Conservation (phyloP, 345 rosid genomes). For the Heritiera littoralis region DNA sequence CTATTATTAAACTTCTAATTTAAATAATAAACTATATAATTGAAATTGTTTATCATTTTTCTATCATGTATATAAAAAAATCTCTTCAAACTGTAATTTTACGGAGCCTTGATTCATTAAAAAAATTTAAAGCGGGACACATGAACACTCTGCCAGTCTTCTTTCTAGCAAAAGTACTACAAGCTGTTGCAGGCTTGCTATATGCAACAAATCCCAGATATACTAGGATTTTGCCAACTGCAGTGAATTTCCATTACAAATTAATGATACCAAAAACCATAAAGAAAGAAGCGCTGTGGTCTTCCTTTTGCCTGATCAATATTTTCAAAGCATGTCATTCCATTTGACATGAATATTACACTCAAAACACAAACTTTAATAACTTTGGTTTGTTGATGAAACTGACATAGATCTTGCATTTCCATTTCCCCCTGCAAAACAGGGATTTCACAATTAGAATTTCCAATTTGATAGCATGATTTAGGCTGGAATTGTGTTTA, state of each 20-base stretch:
- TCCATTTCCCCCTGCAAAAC: constrained; percentile 9
- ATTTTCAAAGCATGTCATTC: neutral
- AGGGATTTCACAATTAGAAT: neutral
- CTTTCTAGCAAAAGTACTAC: no score
- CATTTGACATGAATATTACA: neutral
- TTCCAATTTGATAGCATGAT: neutral
- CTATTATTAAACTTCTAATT: no score
- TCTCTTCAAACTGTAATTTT: no score
- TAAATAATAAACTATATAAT: no score
- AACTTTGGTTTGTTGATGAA: constrained; percentile 4
- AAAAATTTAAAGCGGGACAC: no score
- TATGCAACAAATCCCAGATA: no score
- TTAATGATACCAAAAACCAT: neutral
- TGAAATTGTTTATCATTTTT: no score
- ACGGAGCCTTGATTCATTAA: no score
- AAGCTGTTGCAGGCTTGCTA: no score
- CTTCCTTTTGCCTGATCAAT: neutral
- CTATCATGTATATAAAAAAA: no score
- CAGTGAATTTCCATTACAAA: neutral
- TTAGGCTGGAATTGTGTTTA: neutral
- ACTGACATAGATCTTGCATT: neutral
- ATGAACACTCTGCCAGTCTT: no score
- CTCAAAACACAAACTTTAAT: neutral
- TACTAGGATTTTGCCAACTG: no score
- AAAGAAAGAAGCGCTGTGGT: neutral